A percentile compares a stretch with the other conserved stretches of the same genome.
Conservation (phyloP, 768 basidiomycete genomes). For the Hygrophorus pudorinus region DNA sequence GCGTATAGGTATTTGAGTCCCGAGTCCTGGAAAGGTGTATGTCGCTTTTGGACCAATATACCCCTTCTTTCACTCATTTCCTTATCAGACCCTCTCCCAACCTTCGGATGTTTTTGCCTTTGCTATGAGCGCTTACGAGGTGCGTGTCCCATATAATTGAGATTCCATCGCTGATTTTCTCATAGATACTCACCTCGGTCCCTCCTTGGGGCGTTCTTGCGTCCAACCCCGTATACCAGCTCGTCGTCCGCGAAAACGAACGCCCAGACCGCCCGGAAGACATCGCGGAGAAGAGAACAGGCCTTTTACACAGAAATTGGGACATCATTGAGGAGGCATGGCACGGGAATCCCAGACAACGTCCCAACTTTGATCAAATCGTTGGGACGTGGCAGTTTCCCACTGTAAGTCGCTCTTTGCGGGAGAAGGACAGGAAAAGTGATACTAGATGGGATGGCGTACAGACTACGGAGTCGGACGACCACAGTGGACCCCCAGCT, state of each 20-base stretch:
- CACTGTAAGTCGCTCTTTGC: too few species aligned
- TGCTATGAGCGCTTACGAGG: constrained; percentile 19
- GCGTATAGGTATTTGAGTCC: constrained; percentile 19
- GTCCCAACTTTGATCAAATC: constrained; percentile 18
- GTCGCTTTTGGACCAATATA: constrained; percentile 1
- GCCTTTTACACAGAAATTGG: constrained; percentile 16
- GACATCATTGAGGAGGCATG: constrained; percentile 17
- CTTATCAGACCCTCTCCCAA: constrained; percentile 13
- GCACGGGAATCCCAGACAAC: constrained; percentile 15
- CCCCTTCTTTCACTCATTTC: neutral
- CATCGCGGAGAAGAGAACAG: constrained; percentile 4
- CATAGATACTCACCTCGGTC: constrained; percentile 16
- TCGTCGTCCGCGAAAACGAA: constrained; percentile 16
- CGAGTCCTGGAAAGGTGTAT: constrained; percentile 20
- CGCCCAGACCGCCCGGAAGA: constrained; percentile 19
- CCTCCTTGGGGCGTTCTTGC: constrained; percentile 17
- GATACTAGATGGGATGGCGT: too few species aligned
- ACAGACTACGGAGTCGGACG: too few species aligned
- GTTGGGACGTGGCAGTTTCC: constrained; percentile 7
- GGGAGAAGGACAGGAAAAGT: too few species aligned
- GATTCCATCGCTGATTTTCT: neutral
- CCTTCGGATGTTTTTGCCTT: constrained; percentile 20
- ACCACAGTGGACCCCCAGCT: too few species aligned
- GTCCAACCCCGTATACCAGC: constrained; percentile 17
- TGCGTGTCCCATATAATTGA: constrained; percentile 3